Percentiles rank a stretch among this genome's conserved stretches.
phyloP scores from a whole-genome alignment of 495 filamentous ascomycete genomes.

The Daldinia decipiens region DNA sequence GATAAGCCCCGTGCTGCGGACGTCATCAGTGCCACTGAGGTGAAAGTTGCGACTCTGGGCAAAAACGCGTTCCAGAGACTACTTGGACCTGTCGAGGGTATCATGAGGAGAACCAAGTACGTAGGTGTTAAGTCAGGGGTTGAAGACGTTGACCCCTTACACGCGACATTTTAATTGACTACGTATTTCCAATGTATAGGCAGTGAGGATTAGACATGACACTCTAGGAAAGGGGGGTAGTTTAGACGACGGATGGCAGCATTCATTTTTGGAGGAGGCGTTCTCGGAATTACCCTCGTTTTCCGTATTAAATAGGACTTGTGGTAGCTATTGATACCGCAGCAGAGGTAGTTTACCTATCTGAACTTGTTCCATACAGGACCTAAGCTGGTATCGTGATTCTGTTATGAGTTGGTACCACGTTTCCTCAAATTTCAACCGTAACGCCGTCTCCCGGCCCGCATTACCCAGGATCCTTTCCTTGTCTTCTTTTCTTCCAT shows the following conservation, averaged over 20 bases:
- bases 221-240: slow-evolving; percentile 22
- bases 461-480: not conserved
- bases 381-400: not conserved
- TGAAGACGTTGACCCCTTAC: slow-evolving; percentile 64
- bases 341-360: slow-evolving; percentile 31
- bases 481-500: not conserved
- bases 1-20: slow-evolving; percentile 94
- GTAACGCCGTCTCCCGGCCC: not conserved
- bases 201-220: slow-evolving; percentile 30
- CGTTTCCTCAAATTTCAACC: not conserved
- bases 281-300: slow-evolving; percentile 45
- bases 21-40: slow-evolving; percentile 80
- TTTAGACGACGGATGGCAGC: slow-evolving; percentile 38
- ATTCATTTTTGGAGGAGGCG: slow-evolving; percentile 45
- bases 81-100: slow-evolving; percentile 90
- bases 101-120: slow-evolving; percentile 83
- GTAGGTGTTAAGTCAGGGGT: slow-evolving; percentile 62
- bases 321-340: slow-evolving; percentile 44
- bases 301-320: slow-evolving; percentile 34
- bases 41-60: slow-evolving; percentile 93
- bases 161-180: slow-evolving; percentile 38
- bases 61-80: slow-evolving; percentile 95
- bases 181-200: slow-evolving; percentile 7
- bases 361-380: slow-evolving; percentile 10
- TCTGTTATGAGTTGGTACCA: not conserved